Conservation (phyloP, 176 grass and related monocot species). For the Puya raimondii region DNA sequence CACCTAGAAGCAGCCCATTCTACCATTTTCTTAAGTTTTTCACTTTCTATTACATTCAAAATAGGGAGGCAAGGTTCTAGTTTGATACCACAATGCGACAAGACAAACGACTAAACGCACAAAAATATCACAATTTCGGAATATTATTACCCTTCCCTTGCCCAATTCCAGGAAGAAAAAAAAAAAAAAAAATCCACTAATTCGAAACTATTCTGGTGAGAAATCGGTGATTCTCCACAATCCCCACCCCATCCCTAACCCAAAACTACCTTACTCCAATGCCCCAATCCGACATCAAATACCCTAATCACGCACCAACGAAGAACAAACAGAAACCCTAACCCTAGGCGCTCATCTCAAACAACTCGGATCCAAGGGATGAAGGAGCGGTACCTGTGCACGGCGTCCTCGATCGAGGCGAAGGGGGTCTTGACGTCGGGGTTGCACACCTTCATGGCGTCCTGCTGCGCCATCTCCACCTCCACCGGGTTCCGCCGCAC, state of each 20-base stretch:
- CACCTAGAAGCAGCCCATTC: too few species aligned
- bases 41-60: too few species aligned
- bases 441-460: slow-evolving; percentile 82
- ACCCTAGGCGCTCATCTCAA: not conserved
- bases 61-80: too few species aligned
- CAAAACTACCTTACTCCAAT: not conserved
- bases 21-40: too few species aligned
- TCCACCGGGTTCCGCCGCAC: slow-evolving; percentile 43
- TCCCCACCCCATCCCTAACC: not conserved
- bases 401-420: slow-evolving; percentile 79
- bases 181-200: too few species aligned
- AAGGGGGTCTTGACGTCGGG: slow-evolving; percentile 81
- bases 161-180: too few species aligned
- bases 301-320: not conserved
- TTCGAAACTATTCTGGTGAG: too few species aligned
- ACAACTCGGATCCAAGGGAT: not conserved
- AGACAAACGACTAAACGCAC: too few species aligned
- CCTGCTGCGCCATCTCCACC: slow-evolving; percentile 94
- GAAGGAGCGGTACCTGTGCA: slow-evolving; percentile 44
- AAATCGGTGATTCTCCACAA: not conserved
- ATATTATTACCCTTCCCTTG: too few species aligned
- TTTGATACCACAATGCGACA: too few species aligned
- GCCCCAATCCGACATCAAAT: not conserved
- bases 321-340: slow-evolving; percentile 1
- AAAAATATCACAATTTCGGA: too few species aligned